Conservation (phyloP, 768 basidiomycete genomes). For the Boletus huronensis region DNA sequence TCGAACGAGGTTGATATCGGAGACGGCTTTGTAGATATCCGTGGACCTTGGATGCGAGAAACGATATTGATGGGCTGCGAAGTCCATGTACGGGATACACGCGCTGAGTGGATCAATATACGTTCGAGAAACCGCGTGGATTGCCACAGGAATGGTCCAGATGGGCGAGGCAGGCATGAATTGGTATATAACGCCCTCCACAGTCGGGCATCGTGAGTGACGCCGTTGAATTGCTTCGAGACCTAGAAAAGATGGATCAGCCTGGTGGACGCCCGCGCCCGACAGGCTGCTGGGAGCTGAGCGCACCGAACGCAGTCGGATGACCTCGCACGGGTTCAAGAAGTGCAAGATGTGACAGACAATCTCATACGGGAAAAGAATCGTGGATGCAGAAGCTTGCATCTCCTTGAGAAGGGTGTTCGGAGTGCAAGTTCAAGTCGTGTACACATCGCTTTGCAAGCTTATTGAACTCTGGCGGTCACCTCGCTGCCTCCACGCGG, state of each 20-base stretch:
- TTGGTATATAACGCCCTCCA: conserved; percentile 19
- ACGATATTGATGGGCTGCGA: conserved; percentile 8
- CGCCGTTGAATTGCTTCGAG: conserved; percentile 13
- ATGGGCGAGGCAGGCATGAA: conserved; percentile 17
- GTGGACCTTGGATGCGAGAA: conserved; percentile 15
- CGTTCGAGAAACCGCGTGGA: conserved; percentile 18
- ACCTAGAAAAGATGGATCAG: conserved; percentile 14
- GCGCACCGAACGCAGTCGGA: conserved; percentile 18
- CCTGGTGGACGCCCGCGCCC: background rate
- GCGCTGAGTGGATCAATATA: conserved; percentile 16
- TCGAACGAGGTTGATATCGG: conserved; percentile 15
- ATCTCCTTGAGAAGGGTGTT: conserved; percentile 5
- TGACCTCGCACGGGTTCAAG: conserved; percentile 13
- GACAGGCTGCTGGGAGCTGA: background rate
- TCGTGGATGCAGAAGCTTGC: conserved; percentile 4
- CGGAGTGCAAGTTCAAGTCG: background rate
- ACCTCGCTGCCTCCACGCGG: background rate
- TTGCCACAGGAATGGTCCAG: conserved; percentile 24
- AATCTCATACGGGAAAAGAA: conserved; percentile 18
- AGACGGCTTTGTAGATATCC: conserved; percentile 10
- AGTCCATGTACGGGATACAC: conserved; percentile 21
- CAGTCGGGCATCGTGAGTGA: conserved; percentile 16
- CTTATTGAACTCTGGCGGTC: too few species aligned
- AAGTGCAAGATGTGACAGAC: conserved; percentile 13
- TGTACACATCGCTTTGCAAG: background rate